A percentile compares a stretch with the other conserved stretches of the same genome.
These are phyloP conservation scores for Chytriomyces confervae DNA, from an alignment of 192 early-diverging fungal genomes.

Conservation along the genomic window DNA sequence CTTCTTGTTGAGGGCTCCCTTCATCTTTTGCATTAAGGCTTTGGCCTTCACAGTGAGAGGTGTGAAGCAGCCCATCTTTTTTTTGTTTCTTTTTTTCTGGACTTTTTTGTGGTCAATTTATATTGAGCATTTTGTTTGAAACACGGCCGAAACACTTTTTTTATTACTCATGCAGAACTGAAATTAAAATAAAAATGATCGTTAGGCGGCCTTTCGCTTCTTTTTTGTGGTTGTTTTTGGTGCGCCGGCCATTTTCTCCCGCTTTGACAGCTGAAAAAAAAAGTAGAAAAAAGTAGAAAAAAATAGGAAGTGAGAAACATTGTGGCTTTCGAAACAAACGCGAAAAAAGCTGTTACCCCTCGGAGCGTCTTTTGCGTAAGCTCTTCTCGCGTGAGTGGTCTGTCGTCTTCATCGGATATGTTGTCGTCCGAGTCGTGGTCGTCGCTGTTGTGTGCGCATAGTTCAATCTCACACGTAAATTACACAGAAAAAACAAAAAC, in stretches of 20 bases:
- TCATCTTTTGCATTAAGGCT: neutral
- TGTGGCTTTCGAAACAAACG: neutral
- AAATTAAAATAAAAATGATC: neutral
- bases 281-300: neutral
- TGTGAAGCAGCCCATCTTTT: neutral
- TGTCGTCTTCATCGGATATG: constrained; percentile 61
- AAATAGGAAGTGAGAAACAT: neutral
- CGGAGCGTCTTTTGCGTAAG: constrained; percentile 56
- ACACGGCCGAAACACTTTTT: too few species aligned
- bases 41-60: neutral
- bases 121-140: too few species aligned
- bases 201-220: constrained; percentile 32
- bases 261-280: constrained; percentile 35
- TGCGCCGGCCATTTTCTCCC: constrained; percentile 41
- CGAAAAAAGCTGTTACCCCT: constrained; percentile 45
- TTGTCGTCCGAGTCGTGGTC: constrained; percentile 60
- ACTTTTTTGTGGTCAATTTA: too few species aligned
- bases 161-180: neutral
- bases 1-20: neutral
- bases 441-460: constrained; percentile 36
- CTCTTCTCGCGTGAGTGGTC: constrained; percentile 62
- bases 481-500: too few species aligned
- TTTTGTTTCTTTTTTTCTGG: too few species aligned
- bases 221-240: constrained; percentile 34
- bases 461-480: too few species aligned